Base-by-base conservation (phyloP, 2,329 filamentous ascomycete genomes). In the Hirsutella thompsonii region DNA sequence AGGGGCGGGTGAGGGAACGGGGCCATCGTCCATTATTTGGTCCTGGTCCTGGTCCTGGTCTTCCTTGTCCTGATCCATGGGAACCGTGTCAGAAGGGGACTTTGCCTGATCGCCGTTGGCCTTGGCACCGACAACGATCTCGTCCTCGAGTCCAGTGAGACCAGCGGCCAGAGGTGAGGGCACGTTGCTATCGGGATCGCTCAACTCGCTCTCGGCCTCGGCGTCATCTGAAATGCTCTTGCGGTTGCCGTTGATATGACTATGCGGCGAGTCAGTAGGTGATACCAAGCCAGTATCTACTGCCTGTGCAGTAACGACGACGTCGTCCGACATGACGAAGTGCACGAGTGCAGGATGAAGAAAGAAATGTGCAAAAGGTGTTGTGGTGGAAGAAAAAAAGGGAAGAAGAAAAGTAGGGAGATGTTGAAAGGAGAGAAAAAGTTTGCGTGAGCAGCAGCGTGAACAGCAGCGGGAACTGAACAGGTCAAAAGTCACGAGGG, bases 111-210 rank as follows among this genome's bases (percentile, higher is more conserved):
- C 44, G 5, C 53, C 59, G 46, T 69, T 66, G 26, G 58, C 53
- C 40, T 64, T 62, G 10, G 61, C 64, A 14, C 64, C 64, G 6
- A 74, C 70, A 8, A 75, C 60, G 37, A 74, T 75, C 50, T 74
- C 70, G 49, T 75, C 71, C 41, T 69, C 64, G 2, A 68, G 62
- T 19, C 64, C 56, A 47, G 61, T 55, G 33, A 61, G 46, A 36
- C 48, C 49, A n/a, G 45, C 55, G 35, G 60, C 63, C 8, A 65
- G 63, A 10, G 67, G 57, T 9, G 57, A 60, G 42, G 53, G 50
- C 23, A 57, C 51, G 43, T 51, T 59, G 48, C 57, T 62, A 19
- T 51, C 54, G 6, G 58, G 59, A 21, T 63, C 60, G 40, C 67
- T 72, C 13, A 74, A 58, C 20, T 69, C 68, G 46, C 60, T 62